Evolutionary conservation across 345 rosid genomes (phyloP).

Genomic region (Aquilaria yunnanensis): DNA sequence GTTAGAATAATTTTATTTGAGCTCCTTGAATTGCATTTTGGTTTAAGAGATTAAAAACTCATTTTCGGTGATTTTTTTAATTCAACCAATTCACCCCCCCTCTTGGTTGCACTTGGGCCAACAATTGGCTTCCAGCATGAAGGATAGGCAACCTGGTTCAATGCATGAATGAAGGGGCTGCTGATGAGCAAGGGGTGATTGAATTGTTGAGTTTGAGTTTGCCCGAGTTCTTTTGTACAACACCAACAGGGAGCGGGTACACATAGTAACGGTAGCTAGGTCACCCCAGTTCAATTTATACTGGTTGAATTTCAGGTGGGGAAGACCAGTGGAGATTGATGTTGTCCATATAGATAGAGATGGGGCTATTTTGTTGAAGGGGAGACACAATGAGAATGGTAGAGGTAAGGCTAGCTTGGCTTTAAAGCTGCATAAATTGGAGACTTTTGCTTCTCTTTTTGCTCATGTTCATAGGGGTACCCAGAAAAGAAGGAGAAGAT

Average conservation of each 20-base stretch:
- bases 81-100: too few species aligned
- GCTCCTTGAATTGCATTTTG: too few species aligned
- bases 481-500: too few species aligned
- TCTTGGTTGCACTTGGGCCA: too few species aligned
- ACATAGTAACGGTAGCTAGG: not conserved
- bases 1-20: too few species aligned
- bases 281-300: constrained; percentile 7
- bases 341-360: constrained; percentile 17
- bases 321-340: not conserved
- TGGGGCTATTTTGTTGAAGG: constrained; percentile 10
- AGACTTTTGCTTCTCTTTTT: constrained; percentile 16
- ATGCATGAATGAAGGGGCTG: not conserved
- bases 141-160: constrained; percentile 12
- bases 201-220: too few species aligned
- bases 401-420: constrained; percentile 28
- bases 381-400: constrained; percentile 13
- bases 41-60: too few species aligned
- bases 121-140: constrained; percentile 10
- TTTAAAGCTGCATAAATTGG: constrained; percentile 14
- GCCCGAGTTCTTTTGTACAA: too few species aligned
- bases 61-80: too few species aligned
- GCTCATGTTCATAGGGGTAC: not conserved
- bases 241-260: not conserved
- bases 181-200: not conserved
- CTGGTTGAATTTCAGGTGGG: constrained; percentile 17